phyloP scores from a whole-genome alignment of 129 eudicot species.

The Lactuca saligna region DNA sequence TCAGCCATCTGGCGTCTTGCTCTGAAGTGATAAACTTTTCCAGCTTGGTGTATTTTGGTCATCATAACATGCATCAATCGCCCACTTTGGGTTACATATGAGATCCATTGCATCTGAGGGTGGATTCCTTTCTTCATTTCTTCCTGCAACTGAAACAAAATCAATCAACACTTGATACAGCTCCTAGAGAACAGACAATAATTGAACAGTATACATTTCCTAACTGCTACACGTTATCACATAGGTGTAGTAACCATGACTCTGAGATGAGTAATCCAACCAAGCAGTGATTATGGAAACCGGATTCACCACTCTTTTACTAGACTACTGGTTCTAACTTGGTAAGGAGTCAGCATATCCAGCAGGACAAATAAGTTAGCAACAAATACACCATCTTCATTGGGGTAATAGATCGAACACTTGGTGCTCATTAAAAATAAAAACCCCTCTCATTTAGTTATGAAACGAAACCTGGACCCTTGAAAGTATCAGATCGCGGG shows the following conservation, averaged over 20 bases:
- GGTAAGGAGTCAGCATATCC: neutral
- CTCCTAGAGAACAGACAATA: neutral
- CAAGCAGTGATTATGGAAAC: neutral
- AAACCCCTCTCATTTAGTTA: neutral
- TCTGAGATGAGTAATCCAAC: neutral
- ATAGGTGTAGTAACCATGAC: neutral
- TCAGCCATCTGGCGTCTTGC: slow-evolving; percentile 86
- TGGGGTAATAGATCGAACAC: slow-evolving; percentile 37
- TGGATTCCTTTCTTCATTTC: slow-evolving; percentile 99
- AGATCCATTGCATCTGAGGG: slow-evolving; percentile 99
- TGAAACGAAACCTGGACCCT: neutral
- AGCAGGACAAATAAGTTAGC: neutral
- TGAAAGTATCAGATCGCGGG: neutral
- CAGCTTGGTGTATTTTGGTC: slow-evolving; percentile 76
- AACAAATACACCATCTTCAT: slow-evolving; percentile 2
- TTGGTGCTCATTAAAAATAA: slow-evolving; percentile 7
- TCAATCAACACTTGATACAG: too few species aligned
- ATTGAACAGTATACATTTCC: neutral
- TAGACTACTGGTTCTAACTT: neutral
- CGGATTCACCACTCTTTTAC: neutral
- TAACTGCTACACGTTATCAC: too few species aligned
- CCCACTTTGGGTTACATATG: slow-evolving; percentile 91
- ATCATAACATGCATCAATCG: slow-evolving; percentile 81
- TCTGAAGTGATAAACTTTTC: slow-evolving; percentile 89
- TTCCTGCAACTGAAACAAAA: neutral